Evolutionary conservation across 2,329 filamentous ascomycete genomes (phyloP), one percentile per base, ranked within the genome.

Genomic region (Stachybotrys elegans): DNA sequence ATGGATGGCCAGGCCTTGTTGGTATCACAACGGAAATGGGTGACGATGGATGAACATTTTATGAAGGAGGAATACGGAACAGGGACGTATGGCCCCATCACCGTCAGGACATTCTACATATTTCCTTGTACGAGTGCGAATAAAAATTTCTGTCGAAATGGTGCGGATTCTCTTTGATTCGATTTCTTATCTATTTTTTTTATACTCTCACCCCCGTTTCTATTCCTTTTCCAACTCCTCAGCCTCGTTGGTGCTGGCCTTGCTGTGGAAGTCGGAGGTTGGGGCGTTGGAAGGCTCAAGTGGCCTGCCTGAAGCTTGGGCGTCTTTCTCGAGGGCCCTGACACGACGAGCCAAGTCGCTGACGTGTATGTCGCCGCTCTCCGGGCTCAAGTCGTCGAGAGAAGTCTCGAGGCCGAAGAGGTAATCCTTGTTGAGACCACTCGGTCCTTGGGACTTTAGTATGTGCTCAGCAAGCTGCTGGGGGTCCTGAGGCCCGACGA

Each of bases 391-490:
- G 22, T 78, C 80, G 47, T 82, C 67, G 52, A 98, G 73, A 6
- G 88, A 88, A 45, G 72, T 70, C 60, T 96, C 88, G 35, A 98
- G 71, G 52, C 83, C 76, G 60, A 88, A 84, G 34, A 98, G 72
- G 66, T 98, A 98, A 59, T 97, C 92, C 47, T 76, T 82, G 64
- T 97, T 97, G 60, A 84, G 79, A 1, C 93, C 93, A 65, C 90
- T 96, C 20, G 91, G 88, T 0, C 93, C 93, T 32, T 72, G 66
- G 56, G 88, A 89, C 39, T 70, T 70, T 54, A 83, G 76, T 56
- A 98, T 97, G 65, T 92, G 88, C 64, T 81, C 77, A 20, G 92
- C 91, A 41, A 97, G 76, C 34, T 70, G 63, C 57, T 89, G 79
- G 1, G 87, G 86, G 43, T 93, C 84, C 60, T 95, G 90, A 0